Base-by-base conservation (phyloP, 2,329 filamentous ascomycete species). In the Trichophyton benhamiae region DNA sequence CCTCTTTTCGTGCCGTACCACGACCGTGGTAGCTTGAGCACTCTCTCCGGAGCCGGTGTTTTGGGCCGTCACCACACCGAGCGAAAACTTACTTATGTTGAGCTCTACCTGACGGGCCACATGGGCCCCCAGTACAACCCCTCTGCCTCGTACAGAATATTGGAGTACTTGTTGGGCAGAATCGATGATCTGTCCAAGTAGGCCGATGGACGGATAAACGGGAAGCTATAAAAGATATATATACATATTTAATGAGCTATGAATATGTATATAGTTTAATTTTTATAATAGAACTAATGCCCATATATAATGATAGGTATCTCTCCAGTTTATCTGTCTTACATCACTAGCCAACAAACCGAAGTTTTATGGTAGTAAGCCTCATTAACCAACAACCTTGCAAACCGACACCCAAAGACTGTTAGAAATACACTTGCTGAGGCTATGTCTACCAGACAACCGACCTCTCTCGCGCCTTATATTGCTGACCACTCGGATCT, bases 11-110 rank as follows among this genome's bases (percentile, higher is more conserved):
- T 91, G 0, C 87, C 88, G 0, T 85, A 83, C 69, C 83, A 86
- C 66, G 68, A 67, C 0, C 76, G 80, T 60, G 74, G 79, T 22
- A 70, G 73, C 60, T 68, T 66, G 1, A 73, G 73, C 11, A 77
- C 77, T n/a, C 71, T 81, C 17, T 82, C 84, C 0, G 87, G 80
- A 0, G 78, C 80, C 0, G 89, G 89, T 1, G 78, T 87, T 0
- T 78, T 90, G 70, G 90, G 90, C 0, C 84, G 82, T 0, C 81
- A 81, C 15, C 83, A 88, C 67, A 86, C 84, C 0, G 90, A 95
- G 77, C 80, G 89, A 48, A 87, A 88, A 0, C 74, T 95, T 55
- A 94, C 88, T 0, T 88, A 83, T 65, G 83, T 85, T 2, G 80
- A 81, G 36, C 79, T 90, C 60, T 78, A 82, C 44, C 69, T 86